Evolutionary conservation across 1,284 basidiomycete genomes (phyloP).

Genomic region (Papiliotrema laurentii): DNA sequence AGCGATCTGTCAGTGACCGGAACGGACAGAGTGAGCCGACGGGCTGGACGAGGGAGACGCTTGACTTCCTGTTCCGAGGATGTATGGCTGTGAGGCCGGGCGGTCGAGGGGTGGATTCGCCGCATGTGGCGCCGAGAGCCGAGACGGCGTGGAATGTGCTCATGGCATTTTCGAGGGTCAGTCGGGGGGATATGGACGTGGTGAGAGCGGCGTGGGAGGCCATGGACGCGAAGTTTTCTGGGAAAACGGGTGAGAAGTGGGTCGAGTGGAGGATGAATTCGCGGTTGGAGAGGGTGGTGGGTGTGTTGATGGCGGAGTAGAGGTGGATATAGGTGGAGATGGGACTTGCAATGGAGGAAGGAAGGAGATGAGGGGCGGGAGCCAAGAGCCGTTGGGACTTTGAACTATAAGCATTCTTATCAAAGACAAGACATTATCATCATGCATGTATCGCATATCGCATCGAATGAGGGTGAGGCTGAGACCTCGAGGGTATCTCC

Average conservation of each 20-base stretch:
- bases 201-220: slow-evolving; percentile 8
- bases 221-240: background rate
- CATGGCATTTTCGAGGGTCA: slow-evolving; percentile 34
- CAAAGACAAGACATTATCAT: too few species aligned
- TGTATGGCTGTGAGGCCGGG: slow-evolving; percentile 14
- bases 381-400: background rate
- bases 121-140: slow-evolving; percentile 21
- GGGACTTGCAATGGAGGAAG: too few species aligned
- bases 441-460: background rate
- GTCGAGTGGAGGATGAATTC: slow-evolving; percentile 26
- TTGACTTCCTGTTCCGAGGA: slow-evolving; percentile 28
- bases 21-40: too few species aligned
- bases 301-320: slow-evolving; percentile 3
- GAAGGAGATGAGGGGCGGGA: background rate
- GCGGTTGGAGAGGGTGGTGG: slow-evolving; percentile 19
- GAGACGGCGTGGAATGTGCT: slow-evolving; percentile 33
- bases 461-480: too few species aligned
- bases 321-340: background rate
- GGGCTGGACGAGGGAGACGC: background rate
- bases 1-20: too few species aligned
- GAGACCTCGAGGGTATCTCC: too few species aligned
- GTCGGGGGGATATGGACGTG: slow-evolving; percentile 21
- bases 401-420: background rate
- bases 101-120: background rate
- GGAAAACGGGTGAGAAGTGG: slow-evolving; percentile 29